Evolutionary conservation across 139 green algal genomes (phyloP), one percentile per base, ranked within the genome.

Genomic region (Auxenochlorella pyrenoidosa): DNA sequence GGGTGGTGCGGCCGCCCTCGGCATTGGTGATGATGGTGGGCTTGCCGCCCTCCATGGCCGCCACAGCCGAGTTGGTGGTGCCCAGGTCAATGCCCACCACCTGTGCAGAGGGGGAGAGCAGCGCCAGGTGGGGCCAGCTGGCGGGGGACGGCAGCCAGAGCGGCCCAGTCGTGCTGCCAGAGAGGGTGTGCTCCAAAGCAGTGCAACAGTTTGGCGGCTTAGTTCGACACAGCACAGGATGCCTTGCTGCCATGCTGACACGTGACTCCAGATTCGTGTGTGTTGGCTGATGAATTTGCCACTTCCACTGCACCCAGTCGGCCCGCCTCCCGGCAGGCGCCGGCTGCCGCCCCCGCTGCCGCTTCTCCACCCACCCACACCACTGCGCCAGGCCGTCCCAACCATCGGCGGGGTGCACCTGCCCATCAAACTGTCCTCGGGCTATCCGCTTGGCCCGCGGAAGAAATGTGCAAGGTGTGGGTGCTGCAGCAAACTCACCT

Each of bases 1-100:
- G 98, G 0, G 98, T 99, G 24, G 98, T 99, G 84, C 98, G 94
- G 58, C 93, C 94, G 82, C 98, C 98, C 94, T 99, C 98, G 26
- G 96, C 95, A 89, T 99, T 99, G 79, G 97, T 98, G 85, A 99
- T 96, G 87, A 99, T 99, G 18, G 96, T 99, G 66, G 96, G 94
- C 93, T 98, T 98, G 83, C 95, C 84, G 38, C 96, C 97, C 92
- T 98, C 94, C 94, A 98, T 98, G 32, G 94, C 95, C 34, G 97
- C 97, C n/a, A 75, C 96, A 30, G 70, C 96, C 18, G 94, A 98
- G 93, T 99, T 99, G 58, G 93, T 83, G 51, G 78, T 83, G 32
- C 93, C 93, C 34, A 95, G 83, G 51, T 95, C 93, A 63, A 95
- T 94, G 78, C 93, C 93, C 22, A 95, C 91, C 19, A 94, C 91